A percentile compares a stretch with the other conserved stretches of the same genome.
phyloP scores from a whole-genome alignment of 257 asterid genomes.

The Solanum chmielewskii region DNA sequence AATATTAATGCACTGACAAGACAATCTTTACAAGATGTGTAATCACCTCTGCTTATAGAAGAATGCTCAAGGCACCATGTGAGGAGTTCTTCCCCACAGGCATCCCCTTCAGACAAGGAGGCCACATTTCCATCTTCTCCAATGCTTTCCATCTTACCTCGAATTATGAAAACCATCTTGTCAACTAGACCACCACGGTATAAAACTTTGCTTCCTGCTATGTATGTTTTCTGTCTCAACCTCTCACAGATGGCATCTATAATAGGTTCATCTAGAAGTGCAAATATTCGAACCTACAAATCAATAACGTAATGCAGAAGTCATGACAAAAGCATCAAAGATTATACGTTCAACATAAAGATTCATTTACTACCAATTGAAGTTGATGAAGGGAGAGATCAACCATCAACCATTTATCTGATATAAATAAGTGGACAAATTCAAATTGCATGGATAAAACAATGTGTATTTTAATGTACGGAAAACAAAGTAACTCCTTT shows the following conservation, averaged over 20 bases:
- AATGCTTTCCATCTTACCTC: conserved; percentile 72
- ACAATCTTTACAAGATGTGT: neutral
- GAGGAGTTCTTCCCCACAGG: conserved; percentile 94
- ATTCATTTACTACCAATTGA: neutral
- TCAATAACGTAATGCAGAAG: neutral
- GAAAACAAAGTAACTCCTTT: neutral
- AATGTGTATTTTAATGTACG: neutral
- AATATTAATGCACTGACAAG: neutral
- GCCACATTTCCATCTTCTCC: conserved; percentile 57
- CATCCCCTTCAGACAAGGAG: conserved; percentile 65
- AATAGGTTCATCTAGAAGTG: conserved; percentile 67
- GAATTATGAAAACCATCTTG: conserved; percentile 82
- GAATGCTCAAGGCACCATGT: conserved; percentile 96
- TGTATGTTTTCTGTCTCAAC: conserved; percentile 71
- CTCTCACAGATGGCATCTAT: conserved; percentile 82
- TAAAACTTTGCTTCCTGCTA: conserved; percentile 59
- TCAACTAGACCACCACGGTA: conserved; percentile 59
- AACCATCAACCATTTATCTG: neutral
- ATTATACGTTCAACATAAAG: neutral
- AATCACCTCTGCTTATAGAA: conserved; percentile 58
- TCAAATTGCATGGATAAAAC: neutral
- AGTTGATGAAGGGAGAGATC: neutral
- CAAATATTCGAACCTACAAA: conserved; percentile 68
- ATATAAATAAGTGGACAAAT: neutral
- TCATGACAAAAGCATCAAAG: neutral